phyloP scores from a whole-genome alignment of 208 protist genomes.

The Trypanosoma vivax region DNA sequence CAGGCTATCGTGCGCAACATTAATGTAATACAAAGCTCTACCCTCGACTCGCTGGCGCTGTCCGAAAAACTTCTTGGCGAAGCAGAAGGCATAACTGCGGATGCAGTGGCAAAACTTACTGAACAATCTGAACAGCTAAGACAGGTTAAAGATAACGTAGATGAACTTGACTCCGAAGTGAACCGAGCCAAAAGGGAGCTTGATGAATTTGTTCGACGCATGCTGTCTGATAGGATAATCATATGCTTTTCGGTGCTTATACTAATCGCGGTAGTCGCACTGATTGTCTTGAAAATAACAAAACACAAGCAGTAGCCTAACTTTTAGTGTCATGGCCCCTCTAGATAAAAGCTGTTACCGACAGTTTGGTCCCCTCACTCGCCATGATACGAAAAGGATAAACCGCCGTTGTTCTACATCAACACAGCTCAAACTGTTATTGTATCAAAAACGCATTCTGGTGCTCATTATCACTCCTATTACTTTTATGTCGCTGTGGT shows the following conservation, averaged over 20 bases:
- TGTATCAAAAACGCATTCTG: too few relatives aligned
- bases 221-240: constrained; percentile 81
- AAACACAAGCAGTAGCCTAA: constrained; percentile 3
- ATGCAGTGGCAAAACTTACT: constrained; percentile 52
- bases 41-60: constrained; percentile 44
- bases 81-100: constrained; percentile 55
- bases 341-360: too few relatives aligned
- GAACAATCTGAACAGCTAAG: constrained; percentile 75
- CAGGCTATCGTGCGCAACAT: constrained; percentile 30
- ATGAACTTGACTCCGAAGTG: constrained; percentile 32
- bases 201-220: constrained; percentile 66
- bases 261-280: constrained; percentile 71
- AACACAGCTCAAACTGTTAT: too few relatives aligned
- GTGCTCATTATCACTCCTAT: too few relatives aligned
- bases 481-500: too few relatives aligned
- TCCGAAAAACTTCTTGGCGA: constrained; percentile 63
- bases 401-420: too few relatives aligned
- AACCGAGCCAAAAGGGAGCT: constrained; percentile 38
- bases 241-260: constrained; percentile 75
- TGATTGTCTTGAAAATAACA: constrained; percentile 39
- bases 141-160: constrained; percentile 47
- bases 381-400: too few relatives aligned
- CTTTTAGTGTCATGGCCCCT: constrained; percentile 6
- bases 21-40: constrained; percentile 44
- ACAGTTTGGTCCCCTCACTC: too few relatives aligned